Percentiles rank a stretch among this genome's conserved stretches.
Evolutionary conservation across 805 yeast genomes (phyloP).

Genomic region (Kluyveromyces aestuarii): DNA sequence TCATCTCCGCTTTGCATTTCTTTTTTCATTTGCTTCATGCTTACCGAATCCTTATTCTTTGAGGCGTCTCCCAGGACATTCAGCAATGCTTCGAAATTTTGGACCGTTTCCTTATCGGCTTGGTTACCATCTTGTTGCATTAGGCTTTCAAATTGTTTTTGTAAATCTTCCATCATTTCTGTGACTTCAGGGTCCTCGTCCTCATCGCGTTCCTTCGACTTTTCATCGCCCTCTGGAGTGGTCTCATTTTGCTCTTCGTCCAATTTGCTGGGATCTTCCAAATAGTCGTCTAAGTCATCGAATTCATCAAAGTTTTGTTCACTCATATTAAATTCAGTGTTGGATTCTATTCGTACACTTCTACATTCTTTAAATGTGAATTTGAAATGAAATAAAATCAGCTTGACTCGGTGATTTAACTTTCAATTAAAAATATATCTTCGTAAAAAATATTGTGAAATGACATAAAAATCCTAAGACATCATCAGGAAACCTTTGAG

Average conservation of each 20-base stretch:
- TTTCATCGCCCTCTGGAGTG: conserved; percentile 9
- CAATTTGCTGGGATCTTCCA: conserved; percentile 32
- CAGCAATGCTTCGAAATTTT: conserved; percentile 30
- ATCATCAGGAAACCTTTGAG: not conserved
- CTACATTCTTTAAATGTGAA: not conserved
- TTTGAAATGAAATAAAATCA: not conserved
- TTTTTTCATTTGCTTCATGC: conserved; percentile 5
- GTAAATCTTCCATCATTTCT: conserved; percentile 20
- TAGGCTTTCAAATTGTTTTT: conserved; percentile 18
- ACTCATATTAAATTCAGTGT: conserved; percentile 4
- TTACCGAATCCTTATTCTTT: conserved; percentile 19
- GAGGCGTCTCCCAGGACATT: conserved; percentile 22
- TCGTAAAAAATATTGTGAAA: not conserved
- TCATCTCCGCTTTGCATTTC: conserved; percentile 20
- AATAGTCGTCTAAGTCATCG: conserved; percentile 72
- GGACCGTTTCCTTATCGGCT: conserved; percentile 18
- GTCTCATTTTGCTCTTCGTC: conserved; percentile 11
- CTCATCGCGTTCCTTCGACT: conserved; percentile 2
- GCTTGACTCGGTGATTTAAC: not conserved
- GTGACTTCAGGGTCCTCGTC: conserved; percentile 25
- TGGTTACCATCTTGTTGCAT: conserved; percentile 15
- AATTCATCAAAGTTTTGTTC: conserved; percentile 36
- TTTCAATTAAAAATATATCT: no score
- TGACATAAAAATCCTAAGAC: not conserved
- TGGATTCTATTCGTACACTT: not conserved